Percentiles rank a stretch among this genome's conserved stretches.
phyloP scores from a whole-genome alignment of 495 filamentous ascomycete genomes.

The Coniosporium apollinis region DNA sequence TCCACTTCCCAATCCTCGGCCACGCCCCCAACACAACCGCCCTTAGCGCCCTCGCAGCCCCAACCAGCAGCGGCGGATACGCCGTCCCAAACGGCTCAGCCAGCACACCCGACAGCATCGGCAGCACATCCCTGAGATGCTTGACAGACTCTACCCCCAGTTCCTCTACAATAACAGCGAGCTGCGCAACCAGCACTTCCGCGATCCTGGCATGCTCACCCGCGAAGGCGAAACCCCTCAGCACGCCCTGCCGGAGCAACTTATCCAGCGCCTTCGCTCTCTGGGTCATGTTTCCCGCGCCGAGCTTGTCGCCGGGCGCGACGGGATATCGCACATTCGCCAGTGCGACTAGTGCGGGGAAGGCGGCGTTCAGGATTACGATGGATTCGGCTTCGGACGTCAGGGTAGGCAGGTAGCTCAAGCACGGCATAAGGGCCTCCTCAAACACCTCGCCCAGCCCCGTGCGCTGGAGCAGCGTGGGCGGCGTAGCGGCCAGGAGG shows the following conservation, averaged over 20 bases:
- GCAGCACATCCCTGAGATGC: constrained; percentile 58
- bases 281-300: constrained; percentile 1
- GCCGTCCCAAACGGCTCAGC: constrained; percentile 51
- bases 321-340: constrained; percentile 30
- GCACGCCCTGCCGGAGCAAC: constrained; percentile 23
- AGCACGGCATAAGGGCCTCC: constrained; percentile 53
- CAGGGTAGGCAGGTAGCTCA: constrained; percentile 59
- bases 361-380: constrained; percentile 46
- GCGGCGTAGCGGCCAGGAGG: constrained; percentile 38
- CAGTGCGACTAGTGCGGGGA: constrained; percentile 46
- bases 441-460: constrained; percentile 69
- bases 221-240: constrained; percentile 23
- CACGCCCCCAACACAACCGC: constrained; percentile 51
- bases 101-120: constrained; percentile 47
- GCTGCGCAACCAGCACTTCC: constrained; percentile 38
- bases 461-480: constrained; percentile 43
- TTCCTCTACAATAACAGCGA: constrained; percentile 33
- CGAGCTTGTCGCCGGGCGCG: constrained; percentile 9
- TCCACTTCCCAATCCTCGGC: constrained; percentile 47
- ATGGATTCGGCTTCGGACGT: constrained; percentile 59
- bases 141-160: constrained; percentile 56
- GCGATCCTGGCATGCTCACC: constrained; percentile 25
- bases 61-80: constrained; percentile 35
- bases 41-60: constrained; percentile 37
- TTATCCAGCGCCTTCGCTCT: constrained; percentile 6